Evolutionary conservation across 164 flowering plant genomes (phyloP), one percentile per base, ranked within the genome.

Genomic region (Sextonia rubra): DNA sequence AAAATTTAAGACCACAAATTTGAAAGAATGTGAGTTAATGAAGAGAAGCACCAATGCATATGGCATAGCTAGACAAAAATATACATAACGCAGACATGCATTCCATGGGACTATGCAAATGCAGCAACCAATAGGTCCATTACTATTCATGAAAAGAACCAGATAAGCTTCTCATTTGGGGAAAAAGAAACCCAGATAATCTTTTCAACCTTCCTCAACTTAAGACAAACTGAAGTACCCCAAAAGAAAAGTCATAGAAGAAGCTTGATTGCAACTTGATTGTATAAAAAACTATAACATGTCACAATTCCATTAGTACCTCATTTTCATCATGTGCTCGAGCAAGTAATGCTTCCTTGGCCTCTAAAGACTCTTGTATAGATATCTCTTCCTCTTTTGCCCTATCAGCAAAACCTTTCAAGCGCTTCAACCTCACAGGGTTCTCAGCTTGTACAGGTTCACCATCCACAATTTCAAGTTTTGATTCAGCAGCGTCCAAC

Each of bases 391-490:
- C 88, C 76, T 90, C 93, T 72, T 86, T 86, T 58, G 92, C 81
- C 69, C 78, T 91, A 49, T 91, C 91, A 70, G 86, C 89, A 72
- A 61, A 72, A 4, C 82, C 80, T 82, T 87, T 90, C 83, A 96
- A 82, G 24, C 95, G 95, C 77, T 89, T 93, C 80, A 93, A 69
- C 83, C 84, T 87, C 55, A 70, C 84, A n/a, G 98, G 97, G 47
- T 87, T 87, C 65, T 91, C 99, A 63, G 95, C 95, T 76, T 87
- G 84, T 73, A 91, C 91, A 62, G 98, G 98, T 75, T 96, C 93
- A 73, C 99, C 98, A 77, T 92, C 89, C 77, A 92, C 87, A 22
- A 96, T 84, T 60, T 89, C 73, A 70, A 96, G 97, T 83, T 92
- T 90, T 47, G 90, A 79, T 75, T 91, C 95, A 67, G 97, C 92